Percentiles rank a stretch among this genome's conserved stretches.
These are phyloP conservation scores for Eragrostis nindensis DNA, from an alignment of 176 grass and related monocot genomes.

Conservation along the genomic window DNA sequence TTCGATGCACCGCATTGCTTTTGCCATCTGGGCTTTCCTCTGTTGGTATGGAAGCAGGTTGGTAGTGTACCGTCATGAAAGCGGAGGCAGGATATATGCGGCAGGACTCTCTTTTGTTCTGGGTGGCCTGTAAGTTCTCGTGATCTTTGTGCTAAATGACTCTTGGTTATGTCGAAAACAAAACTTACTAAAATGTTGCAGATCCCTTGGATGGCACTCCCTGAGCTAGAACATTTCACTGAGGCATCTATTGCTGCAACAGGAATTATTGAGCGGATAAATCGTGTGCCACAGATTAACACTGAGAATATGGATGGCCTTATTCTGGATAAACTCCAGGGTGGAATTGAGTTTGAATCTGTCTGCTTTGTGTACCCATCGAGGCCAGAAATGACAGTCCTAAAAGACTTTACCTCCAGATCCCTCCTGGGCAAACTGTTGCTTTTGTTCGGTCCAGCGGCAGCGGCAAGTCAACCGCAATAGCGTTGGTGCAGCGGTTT, in stretches of 20 bases:
- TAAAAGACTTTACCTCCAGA: conserved; percentile 72
- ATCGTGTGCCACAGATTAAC: conserved; percentile 71
- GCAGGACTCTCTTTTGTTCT: conserved; percentile 92
- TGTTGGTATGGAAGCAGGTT: conserved; percentile 86
- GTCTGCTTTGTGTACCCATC: conserved; percentile 78
- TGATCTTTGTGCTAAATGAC: conserved; percentile 6
- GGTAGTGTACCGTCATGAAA: conserved; percentile 76
- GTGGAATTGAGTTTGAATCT: conserved; percentile 68
- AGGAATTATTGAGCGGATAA: conserved; percentile 74
- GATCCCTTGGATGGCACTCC: conserved; percentile 93
- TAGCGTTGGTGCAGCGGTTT: conserved; percentile 86
- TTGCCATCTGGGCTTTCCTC: conserved; percentile 92
- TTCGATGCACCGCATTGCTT: conserved; percentile 78
- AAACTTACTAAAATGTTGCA: conserved; percentile 44
- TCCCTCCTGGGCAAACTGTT: conserved; percentile 76
- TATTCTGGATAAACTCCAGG: conserved; percentile 53
- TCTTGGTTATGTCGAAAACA: conserved; percentile 18
- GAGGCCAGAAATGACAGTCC: conserved; percentile 65
- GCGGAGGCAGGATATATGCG: conserved; percentile 90
- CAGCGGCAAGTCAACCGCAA: conserved; percentile 89
- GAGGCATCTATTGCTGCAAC: conserved; percentile 83
- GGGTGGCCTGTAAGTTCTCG: conserved; percentile 80
- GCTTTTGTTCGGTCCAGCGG: conserved; percentile 87
- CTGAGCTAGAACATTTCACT: conserved; percentile 93
- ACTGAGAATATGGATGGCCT: conserved; percentile 58